Conservation (phyloP, 768 basidiomycete species). For the Amanita brunnescens region DNA sequence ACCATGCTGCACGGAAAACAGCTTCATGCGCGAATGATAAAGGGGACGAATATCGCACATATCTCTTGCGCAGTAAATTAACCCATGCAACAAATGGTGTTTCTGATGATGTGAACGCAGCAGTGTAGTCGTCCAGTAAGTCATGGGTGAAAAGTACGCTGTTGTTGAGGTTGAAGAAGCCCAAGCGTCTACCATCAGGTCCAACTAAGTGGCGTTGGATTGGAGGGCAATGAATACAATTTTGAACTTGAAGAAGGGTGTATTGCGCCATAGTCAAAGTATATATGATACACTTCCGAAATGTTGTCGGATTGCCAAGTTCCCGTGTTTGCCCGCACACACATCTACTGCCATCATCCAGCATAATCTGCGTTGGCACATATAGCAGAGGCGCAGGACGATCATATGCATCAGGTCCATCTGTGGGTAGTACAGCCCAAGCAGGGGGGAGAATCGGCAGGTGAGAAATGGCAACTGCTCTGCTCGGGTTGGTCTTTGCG, state of each 20-base stretch:
- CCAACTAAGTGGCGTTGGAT: conserved; percentile 15
- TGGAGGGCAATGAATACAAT: background rate
- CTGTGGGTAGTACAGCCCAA: background rate
- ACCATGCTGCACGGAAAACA: conserved; percentile 25
- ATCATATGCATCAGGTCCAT: background rate
- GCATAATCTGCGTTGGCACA: too few species aligned
- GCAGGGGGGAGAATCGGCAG: background rate
- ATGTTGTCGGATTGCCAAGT: background rate
- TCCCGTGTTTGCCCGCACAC: too few species aligned
- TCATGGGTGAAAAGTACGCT: conserved; percentile 21
- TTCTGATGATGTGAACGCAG: conserved; percentile 23
- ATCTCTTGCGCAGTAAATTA: conserved; percentile 13
- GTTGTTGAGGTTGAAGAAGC: conserved; percentile 29
- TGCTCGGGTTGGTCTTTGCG: background rate
- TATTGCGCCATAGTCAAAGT: background rate
- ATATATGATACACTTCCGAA: background rate
- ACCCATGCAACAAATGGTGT: conserved; percentile 25
- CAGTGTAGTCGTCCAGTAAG: conserved; percentile 26
- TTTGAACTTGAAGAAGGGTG: background rate
- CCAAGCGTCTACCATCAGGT: conserved; percentile 18
- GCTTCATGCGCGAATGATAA: conserved; percentile 18
- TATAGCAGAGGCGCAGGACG: background rate
- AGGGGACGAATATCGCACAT: conserved; percentile 8
- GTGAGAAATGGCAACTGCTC: background rate
- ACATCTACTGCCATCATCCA: too few species aligned